A percentile compares a stretch with the other conserved stretches of the same genome.
Conservation (phyloP, 2,329 filamentous ascomycete genomes). For the Colletotrichum australisinense region DNA sequence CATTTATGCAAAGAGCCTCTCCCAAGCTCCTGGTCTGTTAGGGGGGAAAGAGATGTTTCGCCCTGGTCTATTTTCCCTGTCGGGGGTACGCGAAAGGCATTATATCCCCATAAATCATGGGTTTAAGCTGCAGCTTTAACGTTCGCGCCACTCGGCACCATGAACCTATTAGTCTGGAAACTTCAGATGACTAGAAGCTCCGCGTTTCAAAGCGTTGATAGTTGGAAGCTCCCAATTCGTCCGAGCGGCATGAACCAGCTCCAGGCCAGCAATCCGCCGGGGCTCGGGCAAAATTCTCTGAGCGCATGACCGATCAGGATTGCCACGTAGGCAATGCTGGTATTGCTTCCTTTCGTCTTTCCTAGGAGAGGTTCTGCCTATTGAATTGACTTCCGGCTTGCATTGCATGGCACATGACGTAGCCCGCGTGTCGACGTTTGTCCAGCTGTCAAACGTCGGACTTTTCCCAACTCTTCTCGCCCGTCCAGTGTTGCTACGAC, state of each 20-base stretch:
- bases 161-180: not conserved
- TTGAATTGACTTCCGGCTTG: not conserved
- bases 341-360: not conserved
- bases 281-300: not conserved
- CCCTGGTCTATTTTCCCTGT: not conserved
- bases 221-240: not conserved
- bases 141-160: not conserved
- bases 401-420: not conserved
- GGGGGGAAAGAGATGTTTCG: not conserved
- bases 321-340: not conserved
- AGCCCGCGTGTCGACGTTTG: not conserved
- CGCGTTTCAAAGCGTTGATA: not conserved
- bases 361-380: not conserved
- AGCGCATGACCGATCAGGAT: not conserved
- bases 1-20: not conserved
- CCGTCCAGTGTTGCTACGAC: not conserved
- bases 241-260: slow-evolving; percentile 5
- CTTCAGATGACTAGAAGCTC: not conserved
- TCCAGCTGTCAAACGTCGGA: not conserved
- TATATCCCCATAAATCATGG: slow-evolving; percentile 2
- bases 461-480: not conserved
- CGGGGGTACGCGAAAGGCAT: not conserved
- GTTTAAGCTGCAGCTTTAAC: not conserved
- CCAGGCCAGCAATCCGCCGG: not conserved
- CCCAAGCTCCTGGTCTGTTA: not conserved